Conservation (phyloP, 2,329 filamentous ascomycete genomes). For the Verticillium albo-atrum region DNA sequence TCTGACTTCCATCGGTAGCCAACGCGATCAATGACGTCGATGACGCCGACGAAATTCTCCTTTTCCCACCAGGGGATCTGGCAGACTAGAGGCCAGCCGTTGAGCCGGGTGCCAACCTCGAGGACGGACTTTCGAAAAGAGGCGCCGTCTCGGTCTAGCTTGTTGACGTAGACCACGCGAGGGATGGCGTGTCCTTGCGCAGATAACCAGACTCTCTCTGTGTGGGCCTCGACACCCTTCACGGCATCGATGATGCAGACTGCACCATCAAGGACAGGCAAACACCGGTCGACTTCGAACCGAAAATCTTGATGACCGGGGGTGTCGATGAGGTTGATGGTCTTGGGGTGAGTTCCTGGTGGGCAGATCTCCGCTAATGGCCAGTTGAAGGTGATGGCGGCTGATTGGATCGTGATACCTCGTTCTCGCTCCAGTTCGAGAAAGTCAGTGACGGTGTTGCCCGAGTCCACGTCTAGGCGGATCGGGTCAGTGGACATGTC, state of each 20-base stretch:
- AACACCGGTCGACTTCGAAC: slow-evolving; percentile 88
- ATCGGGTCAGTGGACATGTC: slow-evolving; percentile 1
- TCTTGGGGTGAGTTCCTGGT: slow-evolving; percentile 39
- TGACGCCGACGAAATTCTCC: slow-evolving; percentile 75
- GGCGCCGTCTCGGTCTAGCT: slow-evolving; percentile 72
- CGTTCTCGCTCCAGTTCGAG: slow-evolving; percentile 86
- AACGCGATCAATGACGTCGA: slow-evolving; percentile 73
- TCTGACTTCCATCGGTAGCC: slow-evolving; percentile 67
- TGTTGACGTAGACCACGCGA: slow-evolving; percentile 72
- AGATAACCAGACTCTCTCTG: slow-evolving; percentile 92
- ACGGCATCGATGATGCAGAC: slow-evolving; percentile 93
- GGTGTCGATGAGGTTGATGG: slow-evolving; percentile 90
- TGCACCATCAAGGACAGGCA: slow-evolving; percentile 82
- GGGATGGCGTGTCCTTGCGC: slow-evolving; percentile 84
- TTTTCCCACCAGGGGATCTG: slow-evolving; percentile 94
- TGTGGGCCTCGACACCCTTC: slow-evolving; percentile 93
- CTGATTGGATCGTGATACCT: slow-evolving; percentile 96
- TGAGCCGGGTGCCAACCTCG: slow-evolving; percentile 75
- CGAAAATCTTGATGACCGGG: slow-evolving; percentile 97
- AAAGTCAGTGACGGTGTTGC: slow-evolving; percentile 96
- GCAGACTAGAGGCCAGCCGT: slow-evolving; percentile 84
- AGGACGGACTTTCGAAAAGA: slow-evolving; percentile 80
- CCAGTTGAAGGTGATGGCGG: slow-evolving; percentile 94
- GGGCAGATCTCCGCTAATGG: slow-evolving; percentile 51
- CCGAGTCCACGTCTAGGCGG: slow-evolving; percentile 77